Evolutionary conservation across 192 early-diverging fungal species (phyloP).

Genomic region (Backusella sp.): DNA sequence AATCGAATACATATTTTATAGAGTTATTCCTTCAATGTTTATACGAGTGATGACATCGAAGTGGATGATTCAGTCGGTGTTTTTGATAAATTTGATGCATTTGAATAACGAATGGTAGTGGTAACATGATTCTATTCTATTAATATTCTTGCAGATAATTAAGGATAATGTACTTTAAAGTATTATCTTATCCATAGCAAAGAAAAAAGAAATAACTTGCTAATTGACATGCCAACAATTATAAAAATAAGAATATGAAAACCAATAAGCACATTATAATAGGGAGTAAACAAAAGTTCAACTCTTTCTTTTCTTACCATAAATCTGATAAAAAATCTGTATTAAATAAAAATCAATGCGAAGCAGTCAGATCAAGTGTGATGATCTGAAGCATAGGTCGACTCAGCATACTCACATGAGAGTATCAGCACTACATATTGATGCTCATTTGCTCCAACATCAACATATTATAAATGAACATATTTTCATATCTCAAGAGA

Average conservation of each 20-base stretch:
- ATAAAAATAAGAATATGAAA: neutral
- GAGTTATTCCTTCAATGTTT: no score
- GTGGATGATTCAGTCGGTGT: neutral
- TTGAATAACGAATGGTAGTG: neutral
- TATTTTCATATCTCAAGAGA: no score
- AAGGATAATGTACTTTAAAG: no score
- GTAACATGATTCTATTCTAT: neutral
- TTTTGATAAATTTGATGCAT: neutral
- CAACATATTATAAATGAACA: no score
- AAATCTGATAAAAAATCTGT: neutral
- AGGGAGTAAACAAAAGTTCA: neutral
- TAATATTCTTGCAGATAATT: neutral
- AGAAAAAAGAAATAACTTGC: neutral
- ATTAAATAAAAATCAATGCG: neutral
- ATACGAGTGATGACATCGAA: no score
- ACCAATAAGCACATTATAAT: neutral
- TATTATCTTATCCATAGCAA: no score
- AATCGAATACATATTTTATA: no score
- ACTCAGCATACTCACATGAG: neutral
- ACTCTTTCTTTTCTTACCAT: neutral
- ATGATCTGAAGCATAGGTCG: neutral
- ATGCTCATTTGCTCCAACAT: neutral
- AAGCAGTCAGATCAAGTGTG: neutral
- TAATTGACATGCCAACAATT: neutral
- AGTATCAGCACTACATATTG: neutral